Conservation (phyloP, 208 protist species). For the Balamuthia mandrillaris region DNA sequence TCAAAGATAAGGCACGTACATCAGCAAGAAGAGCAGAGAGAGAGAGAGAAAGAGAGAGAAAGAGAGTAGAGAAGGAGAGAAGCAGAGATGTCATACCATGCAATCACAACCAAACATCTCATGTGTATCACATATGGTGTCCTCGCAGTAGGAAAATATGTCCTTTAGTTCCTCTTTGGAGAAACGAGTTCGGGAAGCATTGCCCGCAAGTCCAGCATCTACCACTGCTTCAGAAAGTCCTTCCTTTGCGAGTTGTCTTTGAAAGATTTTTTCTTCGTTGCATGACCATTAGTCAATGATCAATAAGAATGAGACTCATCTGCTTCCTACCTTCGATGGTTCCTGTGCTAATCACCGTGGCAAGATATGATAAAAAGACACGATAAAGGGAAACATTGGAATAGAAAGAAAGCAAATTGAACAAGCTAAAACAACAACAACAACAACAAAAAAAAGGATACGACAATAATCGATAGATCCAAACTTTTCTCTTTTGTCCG, state of each 20-base stretch:
- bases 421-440: neutral
- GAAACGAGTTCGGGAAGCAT: too few species aligned
- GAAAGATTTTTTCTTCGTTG: conserved; percentile 92
- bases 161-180: conserved; percentile 85
- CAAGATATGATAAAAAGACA: too few species aligned
- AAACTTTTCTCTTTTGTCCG: conserved; percentile 84
- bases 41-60: too few species aligned
- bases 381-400: too few species aligned
- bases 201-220: too few species aligned
- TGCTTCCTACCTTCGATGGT: conserved; percentile 74
- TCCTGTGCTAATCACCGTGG: conserved; percentile 62
- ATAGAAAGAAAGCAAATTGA: neutral
- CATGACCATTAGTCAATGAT: neutral
- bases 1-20: too few species aligned
- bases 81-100: neutral
- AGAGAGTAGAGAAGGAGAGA: neutral
- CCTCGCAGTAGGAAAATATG: conserved; percentile 82
- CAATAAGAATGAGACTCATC: neutral
- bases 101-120: conserved; percentile 85
- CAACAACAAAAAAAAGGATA: neutral
- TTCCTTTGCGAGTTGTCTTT: conserved; percentile 95
- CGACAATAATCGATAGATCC: conserved; percentile 61
- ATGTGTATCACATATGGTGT: conserved; percentile 89
- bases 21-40: too few species aligned
- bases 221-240: conserved; percentile 77